Conservation (phyloP, 2,329 filamentous ascomycete species). For the Alternaria viburni region DNA sequence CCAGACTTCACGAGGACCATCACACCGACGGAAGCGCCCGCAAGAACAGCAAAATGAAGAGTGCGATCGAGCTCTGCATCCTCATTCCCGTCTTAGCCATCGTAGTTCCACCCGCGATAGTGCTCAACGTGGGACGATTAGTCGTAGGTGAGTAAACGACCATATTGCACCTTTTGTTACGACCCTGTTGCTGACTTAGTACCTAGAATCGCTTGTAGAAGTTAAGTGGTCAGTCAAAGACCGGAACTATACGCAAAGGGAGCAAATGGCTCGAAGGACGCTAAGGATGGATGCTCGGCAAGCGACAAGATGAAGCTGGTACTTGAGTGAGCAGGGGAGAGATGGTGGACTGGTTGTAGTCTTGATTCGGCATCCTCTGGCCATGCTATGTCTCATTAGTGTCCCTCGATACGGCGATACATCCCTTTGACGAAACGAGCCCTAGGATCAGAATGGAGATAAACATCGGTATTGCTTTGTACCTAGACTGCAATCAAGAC, state of each 20-base stretch:
- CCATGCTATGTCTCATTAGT: background rate
- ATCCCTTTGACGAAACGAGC: background rate
- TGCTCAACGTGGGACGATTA: background rate
- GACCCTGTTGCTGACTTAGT: background rate
- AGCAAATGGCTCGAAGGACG: too few species aligned
- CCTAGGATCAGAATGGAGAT: background rate
- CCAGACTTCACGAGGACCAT: background rate
- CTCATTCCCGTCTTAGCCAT: background rate
- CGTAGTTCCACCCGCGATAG: too few species aligned
- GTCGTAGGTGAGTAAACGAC: background rate
- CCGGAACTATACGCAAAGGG: too few species aligned
- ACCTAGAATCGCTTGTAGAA: background rate
- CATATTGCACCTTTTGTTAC: background rate
- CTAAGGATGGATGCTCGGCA: too few species aligned
- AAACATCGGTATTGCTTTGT: background rate
- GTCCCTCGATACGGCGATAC: background rate
- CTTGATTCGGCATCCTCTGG: too few species aligned
- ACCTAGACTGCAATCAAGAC: background rate
- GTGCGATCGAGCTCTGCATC: background rate
- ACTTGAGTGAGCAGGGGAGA: background rate
- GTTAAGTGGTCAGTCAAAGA: background rate
- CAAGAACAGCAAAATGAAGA: background rate
- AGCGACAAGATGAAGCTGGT: background rate
- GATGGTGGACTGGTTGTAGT: accelerated
- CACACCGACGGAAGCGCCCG: background rate